Conservation (phyloP, 805 yeast species). For the Candida glaebosa region DNA sequence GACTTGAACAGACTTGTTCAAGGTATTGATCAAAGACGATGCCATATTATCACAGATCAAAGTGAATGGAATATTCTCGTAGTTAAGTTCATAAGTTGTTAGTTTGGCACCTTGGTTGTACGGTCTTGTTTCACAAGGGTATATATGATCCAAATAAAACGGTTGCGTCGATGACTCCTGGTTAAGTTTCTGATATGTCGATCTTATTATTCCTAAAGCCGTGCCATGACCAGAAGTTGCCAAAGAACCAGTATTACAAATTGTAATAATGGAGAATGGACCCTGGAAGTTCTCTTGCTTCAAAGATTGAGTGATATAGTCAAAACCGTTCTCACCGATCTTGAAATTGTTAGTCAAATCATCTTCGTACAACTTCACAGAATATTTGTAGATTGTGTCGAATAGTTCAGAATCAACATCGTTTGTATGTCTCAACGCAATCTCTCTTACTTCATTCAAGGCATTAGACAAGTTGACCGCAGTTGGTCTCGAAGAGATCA, state of each 20-base stretch:
- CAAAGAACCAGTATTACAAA: slow-evolving; percentile 93
- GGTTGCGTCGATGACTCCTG: slow-evolving; percentile 20
- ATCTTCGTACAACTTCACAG: slow-evolving; percentile 59
- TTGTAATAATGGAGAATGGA: slow-evolving; percentile 79
- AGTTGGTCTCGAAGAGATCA: slow-evolving; percentile 84
- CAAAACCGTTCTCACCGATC: slow-evolving; percentile 79
- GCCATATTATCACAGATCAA: slow-evolving; percentile 91
- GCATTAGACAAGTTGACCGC: slow-evolving; percentile 91
- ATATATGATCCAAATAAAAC: slow-evolving; percentile 64
- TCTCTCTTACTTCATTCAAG: slow-evolving; percentile 45
- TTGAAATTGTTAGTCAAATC: slow-evolving; percentile 75
- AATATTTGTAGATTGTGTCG: slow-evolving; percentile 37
- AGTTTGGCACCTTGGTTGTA: slow-evolving; percentile 94
- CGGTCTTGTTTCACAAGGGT: slow-evolving; percentile 92
- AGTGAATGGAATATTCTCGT: slow-evolving; percentile 84
- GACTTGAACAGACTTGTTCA: slow-evolving; percentile 20
- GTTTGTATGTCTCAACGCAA: slow-evolving; percentile 20
- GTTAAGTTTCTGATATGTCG: slow-evolving; percentile 50
- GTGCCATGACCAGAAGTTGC: slow-evolving; percentile 99
- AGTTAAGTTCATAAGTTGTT: slow-evolving; percentile 85
- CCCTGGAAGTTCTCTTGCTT: slow-evolving; percentile 49
- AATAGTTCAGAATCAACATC: slow-evolving; percentile 26
- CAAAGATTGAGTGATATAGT: slow-evolving; percentile 53
- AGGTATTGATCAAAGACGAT: slow-evolving; percentile 58
- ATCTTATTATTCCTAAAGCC: slow-evolving; percentile 87